Conservation (phyloP, 176 grass and related monocot species). For the Lolium rigidum region DNA sequence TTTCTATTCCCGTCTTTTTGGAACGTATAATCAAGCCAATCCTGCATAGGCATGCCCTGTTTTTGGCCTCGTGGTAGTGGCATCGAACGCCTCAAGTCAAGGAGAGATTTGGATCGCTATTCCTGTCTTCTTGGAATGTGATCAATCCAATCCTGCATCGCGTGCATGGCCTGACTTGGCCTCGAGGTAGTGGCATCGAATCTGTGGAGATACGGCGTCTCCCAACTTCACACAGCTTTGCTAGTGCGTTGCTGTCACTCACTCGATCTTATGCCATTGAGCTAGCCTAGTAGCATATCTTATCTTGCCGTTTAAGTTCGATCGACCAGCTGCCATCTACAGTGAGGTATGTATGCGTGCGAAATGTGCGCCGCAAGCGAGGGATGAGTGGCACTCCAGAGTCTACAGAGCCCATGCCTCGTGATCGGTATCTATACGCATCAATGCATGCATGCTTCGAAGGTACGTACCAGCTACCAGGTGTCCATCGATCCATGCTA, state of each 20-base stretch:
- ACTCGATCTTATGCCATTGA: neutral
- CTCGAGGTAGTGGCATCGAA: constrained; percentile 19
- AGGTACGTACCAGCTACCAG: neutral
- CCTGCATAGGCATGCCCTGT: neutral
- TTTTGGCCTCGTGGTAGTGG: no score
- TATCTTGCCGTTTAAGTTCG: neutral
- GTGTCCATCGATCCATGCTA: no score
- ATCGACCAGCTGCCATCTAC: neutral
- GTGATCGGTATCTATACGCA: neutral
- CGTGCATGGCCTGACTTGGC: constrained; percentile 25
- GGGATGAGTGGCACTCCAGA: neutral
- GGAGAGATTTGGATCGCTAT: constrained; percentile 25
- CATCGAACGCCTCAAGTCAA: constrained; percentile 26
- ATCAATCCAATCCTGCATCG: neutral
- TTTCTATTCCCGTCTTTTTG: constrained; percentile 29
- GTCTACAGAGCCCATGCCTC: neutral
- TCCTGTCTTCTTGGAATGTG: constrained; percentile 32
- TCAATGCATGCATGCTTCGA: neutral
- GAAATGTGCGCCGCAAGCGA: constrained; percentile 13
- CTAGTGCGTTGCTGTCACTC: neutral
- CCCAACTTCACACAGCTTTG: neutral
- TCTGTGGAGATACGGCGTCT: neutral
- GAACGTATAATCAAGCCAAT: constrained; percentile 2
- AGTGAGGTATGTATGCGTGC: neutral
- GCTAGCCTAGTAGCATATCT: neutral